These are phyloP conservation scores for Elaeagnus macrophylla DNA, from an alignment of 306 rosid genomes.

Conservation along the genomic window DNA sequence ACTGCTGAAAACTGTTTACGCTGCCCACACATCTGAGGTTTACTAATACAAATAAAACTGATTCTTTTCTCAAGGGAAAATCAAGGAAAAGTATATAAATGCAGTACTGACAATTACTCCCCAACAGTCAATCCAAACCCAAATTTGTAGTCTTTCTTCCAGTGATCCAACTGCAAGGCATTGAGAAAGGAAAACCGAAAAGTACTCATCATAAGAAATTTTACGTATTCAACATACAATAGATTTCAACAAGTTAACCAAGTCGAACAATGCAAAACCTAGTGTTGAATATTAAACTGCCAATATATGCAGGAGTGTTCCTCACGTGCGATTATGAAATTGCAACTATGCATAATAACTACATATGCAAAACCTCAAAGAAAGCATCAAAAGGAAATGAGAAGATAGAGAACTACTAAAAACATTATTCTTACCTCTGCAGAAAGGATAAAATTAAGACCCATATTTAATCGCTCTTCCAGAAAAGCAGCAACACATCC, in stretches of 20 bases:
- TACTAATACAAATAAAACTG: too few species aligned
- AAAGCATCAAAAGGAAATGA: background rate
- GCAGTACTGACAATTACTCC: slow-evolving; percentile 34
- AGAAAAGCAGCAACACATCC: slow-evolving; percentile 60
- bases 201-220: background rate
- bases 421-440: slow-evolving; percentile 39
- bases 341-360: background rate
- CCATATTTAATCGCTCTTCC: slow-evolving; percentile 86
- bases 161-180: slow-evolving; percentile 75
- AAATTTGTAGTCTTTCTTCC: slow-evolving; percentile 92
- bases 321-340: too few species aligned
- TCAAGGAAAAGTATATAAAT: too few species aligned
- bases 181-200: background rate
- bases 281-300: too few species aligned
- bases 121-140: slow-evolving; percentile 98
- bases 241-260: background rate
- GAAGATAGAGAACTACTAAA: background rate
- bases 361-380: too few species aligned
- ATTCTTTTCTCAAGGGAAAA: too few species aligned
- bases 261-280: too few species aligned
- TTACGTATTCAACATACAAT: too few species aligned
- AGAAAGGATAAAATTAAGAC: slow-evolving; percentile 61
- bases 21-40: too few species aligned
- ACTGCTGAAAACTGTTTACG: too few species aligned
- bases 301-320: too few species aligned